Evolutionary conservation across 176 grass and related monocot genomes (phyloP), one percentile per base, ranked within the genome.

Genomic region (Elymus sibiricus): DNA sequence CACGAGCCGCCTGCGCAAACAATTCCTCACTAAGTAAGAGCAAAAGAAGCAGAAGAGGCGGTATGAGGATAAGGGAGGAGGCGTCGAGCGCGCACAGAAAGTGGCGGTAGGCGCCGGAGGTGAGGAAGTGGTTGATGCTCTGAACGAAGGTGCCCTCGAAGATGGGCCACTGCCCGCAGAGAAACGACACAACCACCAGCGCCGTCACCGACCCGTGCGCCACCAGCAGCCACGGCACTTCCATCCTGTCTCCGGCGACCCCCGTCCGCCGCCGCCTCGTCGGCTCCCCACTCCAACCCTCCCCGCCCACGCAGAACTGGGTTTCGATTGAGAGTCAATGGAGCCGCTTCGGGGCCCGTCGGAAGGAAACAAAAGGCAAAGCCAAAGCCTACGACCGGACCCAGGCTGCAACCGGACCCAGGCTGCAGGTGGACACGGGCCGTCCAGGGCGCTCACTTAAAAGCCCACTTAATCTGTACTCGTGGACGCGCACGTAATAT

Each of bases 121-220:
- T 96, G 42, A 99, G 87, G 86, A 99, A 96, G 74, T 94, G 69
- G 79, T 99, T 90, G 78, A 99, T 86, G 79, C 89, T 86, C 84
- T 99, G 86, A 72, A 99, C 44, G 90, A 99, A 93, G 81, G 97
- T 96, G 93, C 94, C 97, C 85, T 94, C 90, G 71, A 99, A 99
- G 86, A 99, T 99, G 77, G 97, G 97, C 97, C 94, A 99, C 49
- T 96, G 97, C 19, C 97, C 94, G 87, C 97, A 99, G 11, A 99
- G 92, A 83, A 99, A 94, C 39, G 97, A 91, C 28, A 99, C 90
- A 79, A 96, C 97, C 51, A 96, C 92, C 85, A 95, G 87, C 67
- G 87, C 77, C 74, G 97, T 99, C 81, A 90, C 89, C 39, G 90
- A 74, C 26, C 94, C 97, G 85, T 99, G 97, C 76, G 64, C 87